A percentile compares a stretch with the other conserved stretches of the same genome.
Evolutionary conservation across 1,139 yeast genomes (phyloP).

Genomic region (Scheffersomyces segobiensis): DNA sequence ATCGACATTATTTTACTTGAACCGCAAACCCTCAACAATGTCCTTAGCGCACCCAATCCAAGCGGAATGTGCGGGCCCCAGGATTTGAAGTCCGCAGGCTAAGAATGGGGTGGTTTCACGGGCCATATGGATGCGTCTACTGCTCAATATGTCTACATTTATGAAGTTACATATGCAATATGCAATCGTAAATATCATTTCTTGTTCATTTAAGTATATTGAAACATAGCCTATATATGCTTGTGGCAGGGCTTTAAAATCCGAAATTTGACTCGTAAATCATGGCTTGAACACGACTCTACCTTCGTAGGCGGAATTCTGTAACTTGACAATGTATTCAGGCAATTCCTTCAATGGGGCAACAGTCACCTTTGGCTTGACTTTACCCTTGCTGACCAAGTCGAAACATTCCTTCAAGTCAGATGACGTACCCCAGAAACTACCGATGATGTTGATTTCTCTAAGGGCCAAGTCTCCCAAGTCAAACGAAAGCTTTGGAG

Average conservation of each 20-base stretch:
- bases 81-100: not conserved
- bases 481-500: not conserved
- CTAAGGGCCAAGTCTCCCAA: conserved; percentile 2
- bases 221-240: not conserved
- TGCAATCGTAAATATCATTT: not conserved
- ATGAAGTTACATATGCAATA: not conserved
- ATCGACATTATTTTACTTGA: not conserved
- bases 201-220: not conserved
- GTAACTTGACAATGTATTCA: conserved; percentile 2
- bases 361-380: not conserved
- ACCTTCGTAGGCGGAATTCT: conserved; percentile 2
- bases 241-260: too few species aligned
- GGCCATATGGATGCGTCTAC: not conserved
- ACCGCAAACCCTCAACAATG: not conserved
- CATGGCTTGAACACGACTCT: conserved; percentile 5
- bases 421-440: conserved; percentile 2
- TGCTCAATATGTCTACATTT: not conserved
- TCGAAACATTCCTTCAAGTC: conserved; percentile 3
- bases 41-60: not conserved
- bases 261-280: not conserved
- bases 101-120: not conserved
- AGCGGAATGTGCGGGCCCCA: not conserved
- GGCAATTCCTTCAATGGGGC: conserved; percentile 4
- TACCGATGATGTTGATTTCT: conserved; percentile 1
- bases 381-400: not conserved